phyloP scores from a whole-genome alignment of 768 basidiomycete genomes.

The Gyrodon lividus region DNA sequence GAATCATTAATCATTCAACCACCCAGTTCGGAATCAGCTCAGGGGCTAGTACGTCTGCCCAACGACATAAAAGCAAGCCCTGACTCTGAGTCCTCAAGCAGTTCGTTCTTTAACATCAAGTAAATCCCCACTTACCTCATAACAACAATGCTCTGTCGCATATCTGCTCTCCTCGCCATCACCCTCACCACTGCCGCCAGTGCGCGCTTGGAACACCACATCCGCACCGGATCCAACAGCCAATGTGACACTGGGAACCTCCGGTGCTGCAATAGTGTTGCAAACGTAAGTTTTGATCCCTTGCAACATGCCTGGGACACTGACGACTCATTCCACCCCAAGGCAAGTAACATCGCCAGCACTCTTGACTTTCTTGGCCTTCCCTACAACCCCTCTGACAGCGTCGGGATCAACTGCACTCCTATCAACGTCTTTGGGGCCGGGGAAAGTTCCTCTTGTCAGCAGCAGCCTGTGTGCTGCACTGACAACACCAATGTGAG shows the following conservation, averaged over 20 bases:
- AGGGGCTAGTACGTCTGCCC: neutral
- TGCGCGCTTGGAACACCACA: conserved; percentile 23
- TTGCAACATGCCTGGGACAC: neutral
- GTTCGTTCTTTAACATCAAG: too few species aligned
- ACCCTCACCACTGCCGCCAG: conserved; percentile 17
- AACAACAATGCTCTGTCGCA: conserved; percentile 21
- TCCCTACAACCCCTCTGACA: conserved; percentile 17
- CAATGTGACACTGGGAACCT: conserved; percentile 21
- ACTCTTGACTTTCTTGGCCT: conserved; percentile 7
- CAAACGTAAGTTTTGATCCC: conserved; percentile 16
- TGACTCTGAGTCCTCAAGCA: neutral
- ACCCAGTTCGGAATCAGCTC: neutral
- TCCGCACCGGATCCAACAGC: conserved; percentile 2
- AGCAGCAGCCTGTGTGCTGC: conserved; percentile 30
- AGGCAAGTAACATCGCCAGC: conserved; percentile 11
- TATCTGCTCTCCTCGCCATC: conserved; percentile 19
- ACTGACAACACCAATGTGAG: conserved; percentile 18
- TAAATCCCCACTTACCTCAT: neutral
- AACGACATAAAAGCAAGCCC: conserved; percentile 25
- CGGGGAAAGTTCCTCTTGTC: conserved; percentile 18
- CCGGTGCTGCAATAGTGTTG: conserved; percentile 19
- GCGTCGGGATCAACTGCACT: conserved; percentile 23
- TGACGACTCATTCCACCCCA: neutral
- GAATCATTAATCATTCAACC: conserved; percentile 12
- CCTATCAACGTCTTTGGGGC: conserved; percentile 21